Evolutionary conservation across 495 filamentous ascomycete genomes (phyloP).

Genomic region (Xylaria curta): DNA sequence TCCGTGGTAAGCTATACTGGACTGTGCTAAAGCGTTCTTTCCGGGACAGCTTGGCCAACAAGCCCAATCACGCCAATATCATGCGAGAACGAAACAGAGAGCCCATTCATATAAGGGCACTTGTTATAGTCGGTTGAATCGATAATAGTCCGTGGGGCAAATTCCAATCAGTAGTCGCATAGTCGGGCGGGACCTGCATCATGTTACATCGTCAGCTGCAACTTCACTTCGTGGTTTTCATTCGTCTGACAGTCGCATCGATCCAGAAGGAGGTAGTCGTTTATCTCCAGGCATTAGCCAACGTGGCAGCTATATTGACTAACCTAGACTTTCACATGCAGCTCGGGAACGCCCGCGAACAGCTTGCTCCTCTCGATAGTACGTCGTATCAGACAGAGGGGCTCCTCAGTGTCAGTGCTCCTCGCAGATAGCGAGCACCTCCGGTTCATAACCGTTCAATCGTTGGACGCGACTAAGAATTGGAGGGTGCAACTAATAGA

Average conservation of each 20-base stretch:
- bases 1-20: neutral
- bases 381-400: neutral
- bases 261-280: slow-evolving; percentile 12
- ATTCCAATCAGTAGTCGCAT: slow-evolving; percentile 16
- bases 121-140: slow-evolving; percentile 21
- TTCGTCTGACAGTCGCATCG: slow-evolving; percentile 13
- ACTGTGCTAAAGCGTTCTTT: neutral
- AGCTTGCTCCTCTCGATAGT: neutral
- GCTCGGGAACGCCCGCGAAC: slow-evolving; percentile 6
- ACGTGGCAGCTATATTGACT: slow-evolving; percentile 6
- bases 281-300: neutral
- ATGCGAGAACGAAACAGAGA: slow-evolving; percentile 9
- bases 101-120: slow-evolving; percentile 7
- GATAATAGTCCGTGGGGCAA: slow-evolving; percentile 4
- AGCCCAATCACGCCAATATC: slow-evolving; percentile 11
- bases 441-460: neutral
- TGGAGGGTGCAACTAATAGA: neutral
- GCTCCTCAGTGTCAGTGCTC: neutral
- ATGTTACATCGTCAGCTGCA: slow-evolving; percentile 28
- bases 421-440: neutral
- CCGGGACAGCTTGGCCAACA: neutral
- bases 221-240: slow-evolving; percentile 10
- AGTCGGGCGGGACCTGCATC: slow-evolving; percentile 24
- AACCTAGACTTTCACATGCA: slow-evolving; percentile 12
- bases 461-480: neutral